phyloP scores from a whole-genome alignment of 805 yeast genomes.

The Lipomyces yamanashiensis region DNA sequence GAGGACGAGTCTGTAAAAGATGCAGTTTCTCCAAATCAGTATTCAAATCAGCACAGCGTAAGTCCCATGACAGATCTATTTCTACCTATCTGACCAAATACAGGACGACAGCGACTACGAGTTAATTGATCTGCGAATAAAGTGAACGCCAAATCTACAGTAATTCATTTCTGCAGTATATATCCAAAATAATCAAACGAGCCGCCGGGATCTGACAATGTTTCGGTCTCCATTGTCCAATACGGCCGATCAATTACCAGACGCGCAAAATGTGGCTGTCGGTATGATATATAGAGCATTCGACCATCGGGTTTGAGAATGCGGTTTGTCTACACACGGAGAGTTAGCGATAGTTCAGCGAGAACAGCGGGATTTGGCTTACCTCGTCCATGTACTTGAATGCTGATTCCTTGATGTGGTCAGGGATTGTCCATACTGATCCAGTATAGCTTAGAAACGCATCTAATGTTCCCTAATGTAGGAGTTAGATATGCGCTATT shows the following conservation, averaged over 20 bases:
- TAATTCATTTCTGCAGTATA: slow-evolving; percentile 21
- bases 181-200: slow-evolving; percentile 38
- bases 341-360: not conserved
- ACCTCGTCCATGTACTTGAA: slow-evolving; percentile 39
- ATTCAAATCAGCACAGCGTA: not conserved
- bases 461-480: slow-evolving; percentile 38
- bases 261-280: slow-evolving; percentile 41
- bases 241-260: slow-evolving; percentile 36
- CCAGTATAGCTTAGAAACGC: slow-evolving; percentile 40
- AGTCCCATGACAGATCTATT: not conserved
- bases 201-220: slow-evolving; percentile 32
- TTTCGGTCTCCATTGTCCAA: slow-evolving; percentile 32
- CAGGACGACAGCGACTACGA: slow-evolving; percentile 27
- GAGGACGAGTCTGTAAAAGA: not conserved
- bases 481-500: no score
- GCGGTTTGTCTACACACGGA: slow-evolving; percentile 28
- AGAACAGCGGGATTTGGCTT: not conserved
- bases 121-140: slow-evolving; percentile 27
- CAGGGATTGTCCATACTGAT: slow-evolving; percentile 41
- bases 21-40: not conserved
- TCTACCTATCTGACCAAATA: no score
- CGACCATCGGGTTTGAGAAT: slow-evolving; percentile 36
- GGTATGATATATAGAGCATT: slow-evolving; percentile 39
- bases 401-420: slow-evolving; percentile 33
- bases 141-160: not conserved